phyloP scores from a whole-genome alignment of 768 basidiomycete genomes.

The Dioszegia crocea region DNA sequence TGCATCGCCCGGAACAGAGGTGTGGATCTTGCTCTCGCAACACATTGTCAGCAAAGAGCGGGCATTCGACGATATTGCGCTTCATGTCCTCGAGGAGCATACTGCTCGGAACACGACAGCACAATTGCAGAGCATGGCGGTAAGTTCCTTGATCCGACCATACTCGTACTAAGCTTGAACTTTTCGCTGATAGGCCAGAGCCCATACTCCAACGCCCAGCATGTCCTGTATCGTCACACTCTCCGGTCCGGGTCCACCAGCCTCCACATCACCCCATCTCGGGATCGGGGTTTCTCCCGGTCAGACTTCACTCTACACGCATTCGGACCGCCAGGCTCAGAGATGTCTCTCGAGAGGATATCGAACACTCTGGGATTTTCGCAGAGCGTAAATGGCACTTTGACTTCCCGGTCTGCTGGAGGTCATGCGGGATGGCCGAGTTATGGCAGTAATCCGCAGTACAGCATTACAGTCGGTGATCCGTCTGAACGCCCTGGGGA shows the following conservation, averaged over 20 bases:
- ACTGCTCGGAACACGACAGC: neutral
- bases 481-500: constrained; percentile 53
- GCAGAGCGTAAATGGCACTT: constrained; percentile 55
- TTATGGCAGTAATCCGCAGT: constrained; percentile 89
- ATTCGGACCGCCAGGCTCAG: constrained; percentile 13
- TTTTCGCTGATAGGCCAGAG: constrained; percentile 21
- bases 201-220: constrained; percentile 54
- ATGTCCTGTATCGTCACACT: constrained; percentile 50
- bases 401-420: constrained; percentile 71
- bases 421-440: constrained; percentile 76
- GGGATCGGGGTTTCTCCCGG: constrained; percentile 40
- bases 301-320: constrained; percentile 40
- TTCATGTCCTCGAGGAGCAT: constrained; percentile 53
- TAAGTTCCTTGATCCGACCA: neutral
- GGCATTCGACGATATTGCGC: constrained; percentile 64
- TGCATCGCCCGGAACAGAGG: constrained; percentile 50
- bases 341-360: constrained; percentile 27
- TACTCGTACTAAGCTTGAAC: neutral
- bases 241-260: neutral
- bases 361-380: constrained; percentile 20
- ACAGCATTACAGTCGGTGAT: no score
- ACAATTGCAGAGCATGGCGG: neutral
- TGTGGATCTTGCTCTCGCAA: constrained; percentile 78
- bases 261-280: constrained; percentile 27
- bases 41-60: constrained; percentile 64